phyloP scores from a whole-genome alignment of 768 basidiomycete genomes.

The Trametes maxima region DNA sequence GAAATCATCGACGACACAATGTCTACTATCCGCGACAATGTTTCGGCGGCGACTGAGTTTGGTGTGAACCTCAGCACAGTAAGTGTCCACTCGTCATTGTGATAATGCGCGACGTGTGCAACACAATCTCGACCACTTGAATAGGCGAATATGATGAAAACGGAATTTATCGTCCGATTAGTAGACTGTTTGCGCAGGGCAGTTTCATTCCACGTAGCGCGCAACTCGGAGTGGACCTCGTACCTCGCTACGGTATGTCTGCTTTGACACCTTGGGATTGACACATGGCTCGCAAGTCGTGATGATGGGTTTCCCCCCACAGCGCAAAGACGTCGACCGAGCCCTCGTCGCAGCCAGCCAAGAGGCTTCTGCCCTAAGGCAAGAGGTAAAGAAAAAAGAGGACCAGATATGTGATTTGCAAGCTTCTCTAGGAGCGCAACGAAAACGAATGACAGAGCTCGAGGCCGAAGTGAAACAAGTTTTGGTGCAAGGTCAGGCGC shows the following conservation, averaged over 20 bases:
- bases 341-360: background rate
- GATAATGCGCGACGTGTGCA: background rate
- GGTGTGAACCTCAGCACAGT: background rate
- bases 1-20: background rate
- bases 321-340: background rate
- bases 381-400: background rate
- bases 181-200: background rate
- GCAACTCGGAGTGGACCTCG: background rate
- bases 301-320: background rate
- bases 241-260: background rate
- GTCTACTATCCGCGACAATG: background rate
- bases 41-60: background rate
- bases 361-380: background rate
- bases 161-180: background rate
- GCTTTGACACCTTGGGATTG: too few relatives aligned
- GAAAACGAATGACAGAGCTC: background rate
- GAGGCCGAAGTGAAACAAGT: background rate
- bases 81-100: background rate
- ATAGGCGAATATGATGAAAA: background rate
- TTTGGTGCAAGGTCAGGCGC: background rate
- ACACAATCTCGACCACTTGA: background rate
- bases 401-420: background rate
- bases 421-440: background rate
- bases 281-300: background rate
- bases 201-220: background rate